Conservation (phyloP, 768 basidiomycete genomes). For the Phylloporus rhodoxanthus region DNA sequence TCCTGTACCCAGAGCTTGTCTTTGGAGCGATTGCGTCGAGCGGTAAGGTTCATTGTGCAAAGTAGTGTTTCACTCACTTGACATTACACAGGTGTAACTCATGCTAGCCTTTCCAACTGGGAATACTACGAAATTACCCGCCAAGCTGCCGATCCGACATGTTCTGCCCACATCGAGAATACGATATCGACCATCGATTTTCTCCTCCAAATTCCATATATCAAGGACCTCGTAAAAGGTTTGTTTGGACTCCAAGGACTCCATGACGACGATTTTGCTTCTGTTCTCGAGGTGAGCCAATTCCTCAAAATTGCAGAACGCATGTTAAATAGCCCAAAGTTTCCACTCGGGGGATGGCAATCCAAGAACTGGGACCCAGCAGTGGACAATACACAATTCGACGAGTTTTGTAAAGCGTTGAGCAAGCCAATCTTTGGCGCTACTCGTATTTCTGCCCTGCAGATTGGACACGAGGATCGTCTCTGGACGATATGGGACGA, state of each 20-base stretch:
- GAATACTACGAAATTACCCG: slow-evolving; percentile 86
- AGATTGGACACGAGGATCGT: slow-evolving; percentile 44
- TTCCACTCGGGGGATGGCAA: slow-evolving; percentile 73
- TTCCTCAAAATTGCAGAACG: slow-evolving; percentile 13
- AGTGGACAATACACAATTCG: slow-evolving; percentile 56
- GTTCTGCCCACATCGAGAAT: slow-evolving; percentile 52
- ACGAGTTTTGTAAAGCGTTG: slow-evolving; percentile 61
- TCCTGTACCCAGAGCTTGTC: slow-evolving; percentile 83
- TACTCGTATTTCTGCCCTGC: slow-evolving; percentile 33
- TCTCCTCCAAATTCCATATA: slow-evolving; percentile 44
- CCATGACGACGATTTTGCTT: slow-evolving; percentile 72
- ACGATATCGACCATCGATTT: slow-evolving; percentile 56
- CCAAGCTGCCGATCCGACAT: slow-evolving; percentile 56
- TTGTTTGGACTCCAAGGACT: slow-evolving; percentile 71
- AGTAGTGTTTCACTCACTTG: neutral
- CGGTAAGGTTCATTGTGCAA: slow-evolving; percentile 38
- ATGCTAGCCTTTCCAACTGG: slow-evolving; percentile 76
- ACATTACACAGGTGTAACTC: slow-evolving; percentile 61
- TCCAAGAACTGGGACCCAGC: slow-evolving; percentile 80
- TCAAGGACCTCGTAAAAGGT: slow-evolving; percentile 54
- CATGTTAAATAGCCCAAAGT: slow-evolving; percentile 29
- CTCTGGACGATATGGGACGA: slow-evolving; percentile 44
- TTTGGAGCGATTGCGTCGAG: slow-evolving; percentile 87
- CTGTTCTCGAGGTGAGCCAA: slow-evolving; percentile 52
- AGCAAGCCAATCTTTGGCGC: slow-evolving; percentile 37